These are phyloP conservation scores for Waitea zeae DNA, from an alignment of 1,284 basidiomycete species.

Conservation along the genomic window DNA sequence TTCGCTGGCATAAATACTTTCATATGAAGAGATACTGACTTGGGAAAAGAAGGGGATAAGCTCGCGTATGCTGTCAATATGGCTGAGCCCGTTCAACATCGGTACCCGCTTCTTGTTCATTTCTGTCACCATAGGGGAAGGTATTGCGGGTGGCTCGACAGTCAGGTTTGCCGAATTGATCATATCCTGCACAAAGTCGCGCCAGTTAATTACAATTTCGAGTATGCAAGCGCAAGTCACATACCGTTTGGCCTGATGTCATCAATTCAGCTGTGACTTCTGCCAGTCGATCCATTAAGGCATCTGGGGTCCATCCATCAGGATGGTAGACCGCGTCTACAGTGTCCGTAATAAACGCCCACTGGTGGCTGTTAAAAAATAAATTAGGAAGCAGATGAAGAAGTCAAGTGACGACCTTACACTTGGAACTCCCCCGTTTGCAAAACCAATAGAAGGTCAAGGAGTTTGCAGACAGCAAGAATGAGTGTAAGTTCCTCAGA, in stretches of 20 bases:
- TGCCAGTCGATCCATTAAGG: constrained; percentile 84
- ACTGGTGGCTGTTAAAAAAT: constrained; percentile 63
- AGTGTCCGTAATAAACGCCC: constrained; percentile 97
- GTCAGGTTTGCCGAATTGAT: too few relatives aligned
- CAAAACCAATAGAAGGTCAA: constrained; percentile 81
- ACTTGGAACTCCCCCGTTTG: constrained; percentile 98
- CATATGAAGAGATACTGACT: constrained; percentile 78
- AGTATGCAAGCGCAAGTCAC: not conserved
- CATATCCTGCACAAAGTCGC: not conserved
- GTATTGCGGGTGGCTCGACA: not conserved
- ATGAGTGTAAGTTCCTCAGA: constrained; percentile 74
- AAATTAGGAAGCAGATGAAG: constrained; percentile 4
- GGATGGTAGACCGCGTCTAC: constrained; percentile 87
- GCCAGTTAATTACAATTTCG: not conserved
- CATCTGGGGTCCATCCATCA: constrained; percentile 69
- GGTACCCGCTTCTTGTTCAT: constrained; percentile 47
- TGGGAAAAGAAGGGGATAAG: constrained; percentile 77
- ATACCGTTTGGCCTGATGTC: constrained; percentile 16
- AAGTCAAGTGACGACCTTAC: constrained; percentile 24
- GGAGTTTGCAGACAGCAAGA: constrained; percentile 82
- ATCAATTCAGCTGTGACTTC: constrained; percentile 60
- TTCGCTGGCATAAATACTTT: constrained; percentile 69
- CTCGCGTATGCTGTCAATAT: constrained; percentile 70
- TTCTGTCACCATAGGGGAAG: constrained; percentile 7
- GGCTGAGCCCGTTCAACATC: constrained; percentile 44